These are phyloP conservation scores for Tulasnella calospora DNA, from an alignment of 768 basidiomycete species.

Conservation along the genomic window DNA sequence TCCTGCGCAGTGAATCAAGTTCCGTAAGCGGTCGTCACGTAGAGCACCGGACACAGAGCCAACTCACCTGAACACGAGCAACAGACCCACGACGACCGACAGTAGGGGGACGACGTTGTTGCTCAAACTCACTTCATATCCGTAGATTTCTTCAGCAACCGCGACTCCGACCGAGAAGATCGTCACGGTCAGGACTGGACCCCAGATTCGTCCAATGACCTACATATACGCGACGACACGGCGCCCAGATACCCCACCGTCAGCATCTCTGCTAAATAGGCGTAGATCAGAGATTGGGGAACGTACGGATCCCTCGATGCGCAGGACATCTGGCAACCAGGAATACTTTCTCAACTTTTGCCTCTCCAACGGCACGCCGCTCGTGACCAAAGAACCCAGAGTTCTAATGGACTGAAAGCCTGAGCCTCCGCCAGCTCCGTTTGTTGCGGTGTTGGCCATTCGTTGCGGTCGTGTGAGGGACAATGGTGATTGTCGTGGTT, in stretches of 20 bases:
- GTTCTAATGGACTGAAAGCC: slow-evolving; percentile 26
- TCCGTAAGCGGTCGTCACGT: neutral
- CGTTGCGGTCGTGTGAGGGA: neutral
- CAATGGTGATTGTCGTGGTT: slow-evolving; percentile 1
- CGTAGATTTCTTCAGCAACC: slow-evolving; percentile 28
- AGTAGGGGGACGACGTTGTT: slow-evolving; percentile 59
- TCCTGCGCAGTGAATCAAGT: slow-evolving; percentile 42
- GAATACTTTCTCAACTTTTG: slow-evolving; percentile 53
- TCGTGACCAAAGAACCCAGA: slow-evolving; percentile 2
- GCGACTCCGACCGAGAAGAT: slow-evolving; percentile 53
- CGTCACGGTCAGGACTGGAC: slow-evolving; percentile 81
- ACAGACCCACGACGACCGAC: slow-evolving; percentile 86
- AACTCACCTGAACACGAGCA: slow-evolving; percentile 34
- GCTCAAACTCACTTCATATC: neutral
- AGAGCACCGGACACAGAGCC: slow-evolving; percentile 27
- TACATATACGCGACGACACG: slow-evolving; percentile 34
- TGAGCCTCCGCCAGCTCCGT: neutral
- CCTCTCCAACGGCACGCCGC: slow-evolving; percentile 5
- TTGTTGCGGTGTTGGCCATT: neutral
- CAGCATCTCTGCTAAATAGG: no score
- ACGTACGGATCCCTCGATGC: slow-evolving; percentile 75
- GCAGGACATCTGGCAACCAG: slow-evolving; percentile 84
- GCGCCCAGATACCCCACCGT: neutral
- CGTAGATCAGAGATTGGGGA: neutral
- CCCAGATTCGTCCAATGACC: slow-evolving; percentile 67